Conservation (phyloP, 108 stramenopile genomes). For the Hondaea fermentalgiana region DNA sequence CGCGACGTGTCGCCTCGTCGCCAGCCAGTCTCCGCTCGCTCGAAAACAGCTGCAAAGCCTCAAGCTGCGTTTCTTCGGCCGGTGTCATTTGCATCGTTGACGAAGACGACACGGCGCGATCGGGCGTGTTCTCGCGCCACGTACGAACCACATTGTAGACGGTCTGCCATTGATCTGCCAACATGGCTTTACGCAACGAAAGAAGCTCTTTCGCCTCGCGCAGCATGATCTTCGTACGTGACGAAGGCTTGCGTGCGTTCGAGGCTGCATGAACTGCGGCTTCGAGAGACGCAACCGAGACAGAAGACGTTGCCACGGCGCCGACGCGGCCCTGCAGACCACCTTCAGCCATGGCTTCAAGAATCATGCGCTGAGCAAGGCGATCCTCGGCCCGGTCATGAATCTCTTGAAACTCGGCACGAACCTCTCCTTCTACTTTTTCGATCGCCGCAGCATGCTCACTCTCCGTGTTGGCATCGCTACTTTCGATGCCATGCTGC, state of each 20-base stretch:
- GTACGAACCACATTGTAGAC: not conserved
- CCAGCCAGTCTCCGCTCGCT: not conserved
- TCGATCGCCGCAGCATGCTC: not conserved
- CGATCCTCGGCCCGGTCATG: not conserved
- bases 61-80: not conserved
- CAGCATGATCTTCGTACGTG: not conserved
- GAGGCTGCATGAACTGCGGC: not conserved
- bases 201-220: not conserved
- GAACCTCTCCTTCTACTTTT: not conserved
- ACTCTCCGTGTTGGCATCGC: not conserved
- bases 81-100: too few species aligned
- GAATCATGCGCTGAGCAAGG: not conserved
- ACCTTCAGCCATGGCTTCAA: not conserved
- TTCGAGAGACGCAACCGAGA: not conserved
- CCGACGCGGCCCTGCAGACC: not conserved
- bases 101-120: not conserved
- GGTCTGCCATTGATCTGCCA: not conserved
- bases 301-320: not conserved
- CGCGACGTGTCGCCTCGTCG: not conserved
- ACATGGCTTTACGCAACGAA: not conserved
- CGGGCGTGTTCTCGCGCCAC: not conserved
- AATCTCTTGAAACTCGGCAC: not conserved
- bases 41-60: not conserved
- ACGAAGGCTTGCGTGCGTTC: not conserved
- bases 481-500: not conserved